Evolutionary conservation across 2,329 filamentous ascomycete genomes (phyloP).

Genomic region (Lasiodiplodia sp.): DNA sequence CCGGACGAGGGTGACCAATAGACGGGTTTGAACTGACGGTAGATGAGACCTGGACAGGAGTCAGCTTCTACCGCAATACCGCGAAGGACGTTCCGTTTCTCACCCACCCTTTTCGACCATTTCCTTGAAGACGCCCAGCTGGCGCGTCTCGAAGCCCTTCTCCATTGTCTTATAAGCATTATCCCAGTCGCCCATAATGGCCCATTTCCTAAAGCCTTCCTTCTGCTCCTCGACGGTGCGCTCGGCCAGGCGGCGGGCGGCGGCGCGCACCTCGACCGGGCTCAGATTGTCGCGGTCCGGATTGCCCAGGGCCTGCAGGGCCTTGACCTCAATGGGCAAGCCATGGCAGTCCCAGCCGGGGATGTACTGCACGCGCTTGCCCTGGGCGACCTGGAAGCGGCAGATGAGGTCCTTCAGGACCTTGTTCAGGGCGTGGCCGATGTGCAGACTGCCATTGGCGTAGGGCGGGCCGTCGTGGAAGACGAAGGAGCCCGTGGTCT

Average conservation of each 20-base stretch:
- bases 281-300: conserved; percentile 44
- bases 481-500: conserved; percentile 64
- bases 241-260: conserved; percentile 70
- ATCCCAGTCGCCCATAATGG: conserved; percentile 83
- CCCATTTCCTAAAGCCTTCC: conserved; percentile 75
- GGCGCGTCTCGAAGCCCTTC: conserved; percentile 73
- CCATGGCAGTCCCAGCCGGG: conserved; percentile 99
- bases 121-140: conserved; percentile 76
- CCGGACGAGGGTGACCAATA: conserved; percentile 84
- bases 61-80: neutral
- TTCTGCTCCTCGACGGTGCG: conserved; percentile 76
- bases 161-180: conserved; percentile 82
- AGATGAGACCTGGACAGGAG: conserved; percentile 67
- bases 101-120: conserved; percentile 69
- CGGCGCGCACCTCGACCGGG: conserved; percentile 66
- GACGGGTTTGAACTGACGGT: conserved; percentile 80
- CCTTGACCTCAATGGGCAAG: conserved; percentile 95
- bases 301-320: conserved; percentile 66
- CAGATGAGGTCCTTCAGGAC: conserved; percentile 94
- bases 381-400: conserved; percentile 79
- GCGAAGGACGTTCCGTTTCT: conserved; percentile 21
- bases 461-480: conserved; percentile 97
- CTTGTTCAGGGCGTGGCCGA: conserved; percentile 96
- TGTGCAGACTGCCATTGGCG: conserved; percentile 89
- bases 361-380: conserved; percentile 78